Conservation (phyloP, 352 stramenopile species). For the Globisporangium polare region DNA sequence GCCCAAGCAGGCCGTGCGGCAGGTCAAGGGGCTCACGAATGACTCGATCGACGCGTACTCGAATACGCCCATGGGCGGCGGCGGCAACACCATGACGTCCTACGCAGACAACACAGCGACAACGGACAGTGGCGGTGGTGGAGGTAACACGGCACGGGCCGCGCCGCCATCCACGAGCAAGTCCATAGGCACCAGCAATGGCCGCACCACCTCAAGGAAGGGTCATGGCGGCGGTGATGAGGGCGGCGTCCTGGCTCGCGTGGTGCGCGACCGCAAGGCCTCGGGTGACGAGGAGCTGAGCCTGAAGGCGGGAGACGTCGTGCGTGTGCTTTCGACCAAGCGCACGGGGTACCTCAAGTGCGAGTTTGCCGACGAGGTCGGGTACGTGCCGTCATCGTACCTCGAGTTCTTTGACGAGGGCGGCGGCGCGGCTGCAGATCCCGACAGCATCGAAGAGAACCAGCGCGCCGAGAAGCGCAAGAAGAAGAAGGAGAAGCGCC, state of each 20-base stretch:
- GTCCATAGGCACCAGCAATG: conserved; percentile 10
- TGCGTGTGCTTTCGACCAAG: conserved; percentile 73
- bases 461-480: conserved; percentile 39
- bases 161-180: conserved; percentile 23
- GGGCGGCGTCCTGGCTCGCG: conserved; percentile 35
- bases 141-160: conserved; percentile 17
- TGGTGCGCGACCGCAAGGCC: conserved; percentile 71
- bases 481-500: conserved; percentile 55
- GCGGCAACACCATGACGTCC: conserved; percentile 19
- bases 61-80: conserved; percentile 39
- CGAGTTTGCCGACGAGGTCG: conserved; percentile 61
- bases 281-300: conserved; percentile 73
- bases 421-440: conserved; percentile 2
- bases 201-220: conserved; percentile 21
- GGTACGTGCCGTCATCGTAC: conserved; percentile 81
- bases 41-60: conserved; percentile 86
- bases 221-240: conserved; percentile 8
- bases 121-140: conserved; percentile 6
- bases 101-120: conserved; percentile 62
- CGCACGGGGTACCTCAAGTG: conserved; percentile 83
- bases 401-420: conserved; percentile 72
- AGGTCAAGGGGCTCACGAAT: conserved; percentile 78
- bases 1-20: conserved; percentile 76
- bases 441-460: conserved; percentile 26
- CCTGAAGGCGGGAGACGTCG: conserved; percentile 54